Conservation (phyloP, 768 basidiomycete species). For the Mycena olivaceomarginata region DNA sequence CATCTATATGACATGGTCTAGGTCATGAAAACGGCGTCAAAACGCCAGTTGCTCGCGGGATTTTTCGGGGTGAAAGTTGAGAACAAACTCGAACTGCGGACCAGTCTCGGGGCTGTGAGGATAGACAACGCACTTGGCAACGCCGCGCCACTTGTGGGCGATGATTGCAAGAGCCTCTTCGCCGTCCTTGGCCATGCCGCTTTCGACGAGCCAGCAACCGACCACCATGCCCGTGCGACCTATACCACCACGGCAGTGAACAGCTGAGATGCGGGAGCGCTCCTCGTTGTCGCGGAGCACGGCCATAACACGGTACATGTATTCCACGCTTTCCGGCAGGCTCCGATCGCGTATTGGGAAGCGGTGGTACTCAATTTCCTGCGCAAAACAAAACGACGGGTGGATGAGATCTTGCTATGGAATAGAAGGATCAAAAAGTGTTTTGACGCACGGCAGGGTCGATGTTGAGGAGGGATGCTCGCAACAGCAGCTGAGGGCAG, state of each 20-base stretch:
- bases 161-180: conserved; percentile 38
- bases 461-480: conserved; percentile 74
- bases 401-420: neutral
- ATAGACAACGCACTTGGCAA: conserved; percentile 86
- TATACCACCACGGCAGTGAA: conserved; percentile 89
- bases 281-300: conserved; percentile 77
- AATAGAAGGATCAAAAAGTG: neutral
- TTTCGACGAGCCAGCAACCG: conserved; percentile 66
- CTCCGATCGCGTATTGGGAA: conserved; percentile 87
- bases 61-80: conserved; percentile 66
- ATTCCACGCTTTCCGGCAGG: conserved; percentile 75
- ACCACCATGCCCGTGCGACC: conserved; percentile 79
- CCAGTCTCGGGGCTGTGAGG: conserved; percentile 89
- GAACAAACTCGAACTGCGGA: conserved; percentile 85
- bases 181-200: conserved; percentile 56
- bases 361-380: conserved; percentile 79
- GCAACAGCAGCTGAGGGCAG: conserved; percentile 66
- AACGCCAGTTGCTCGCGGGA: conserved; percentile 35
- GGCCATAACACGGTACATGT: conserved; percentile 75
- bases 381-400: neutral
- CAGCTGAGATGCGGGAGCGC: conserved; percentile 78
- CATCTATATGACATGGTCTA: conserved; percentile 25
- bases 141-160: conserved; percentile 77
- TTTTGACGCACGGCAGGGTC: conserved; percentile 50
- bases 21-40: conserved; percentile 29